These are phyloP conservation scores for Tilletia setariae DNA, from an alignment of 1,284 basidiomycete species.

Conservation along the genomic window DNA sequence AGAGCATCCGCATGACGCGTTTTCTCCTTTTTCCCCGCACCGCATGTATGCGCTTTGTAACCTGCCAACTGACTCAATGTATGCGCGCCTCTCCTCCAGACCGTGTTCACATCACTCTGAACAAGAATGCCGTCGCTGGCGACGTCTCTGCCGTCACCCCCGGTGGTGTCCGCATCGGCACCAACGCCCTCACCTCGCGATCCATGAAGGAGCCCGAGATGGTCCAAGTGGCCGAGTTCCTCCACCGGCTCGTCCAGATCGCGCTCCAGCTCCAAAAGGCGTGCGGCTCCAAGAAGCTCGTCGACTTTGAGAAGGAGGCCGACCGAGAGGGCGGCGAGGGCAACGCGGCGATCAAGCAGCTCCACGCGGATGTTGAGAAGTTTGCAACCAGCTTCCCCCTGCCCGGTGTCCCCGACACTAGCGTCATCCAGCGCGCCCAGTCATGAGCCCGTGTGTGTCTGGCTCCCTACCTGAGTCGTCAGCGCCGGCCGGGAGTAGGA, in stretches of 20 bases:
- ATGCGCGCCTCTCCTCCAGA: slow-evolving; percentile 60
- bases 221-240: slow-evolving; percentile 78
- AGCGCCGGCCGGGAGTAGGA: background rate
- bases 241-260: slow-evolving; percentile 51
- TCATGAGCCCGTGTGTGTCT: background rate
- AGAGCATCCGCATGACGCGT: background rate
- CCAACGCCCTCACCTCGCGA: slow-evolving; percentile 88
- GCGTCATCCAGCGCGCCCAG: slow-evolving; percentile 37
- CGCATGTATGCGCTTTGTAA: background rate
- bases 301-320: slow-evolving; percentile 86
- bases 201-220: slow-evolving; percentile 85
- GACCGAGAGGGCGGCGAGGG: slow-evolving; percentile 70
- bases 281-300: slow-evolving; percentile 87
- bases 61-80: background rate
- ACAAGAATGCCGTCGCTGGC: slow-evolving; percentile 93
- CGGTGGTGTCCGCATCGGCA: slow-evolving; percentile 94
- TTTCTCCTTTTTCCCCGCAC: background rate
- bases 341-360: slow-evolving; percentile 65
- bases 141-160: slow-evolving; percentile 91
- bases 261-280: slow-evolving; percentile 69
- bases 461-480: too few species aligned
- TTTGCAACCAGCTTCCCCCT: slow-evolving; percentile 88
- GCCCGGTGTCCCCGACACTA: slow-evolving; percentile 75
- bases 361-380: slow-evolving; percentile 69
- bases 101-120: slow-evolving; percentile 72